Conservation (phyloP, 1,284 basidiomycete species). For the Puccinia coronata region DNA sequence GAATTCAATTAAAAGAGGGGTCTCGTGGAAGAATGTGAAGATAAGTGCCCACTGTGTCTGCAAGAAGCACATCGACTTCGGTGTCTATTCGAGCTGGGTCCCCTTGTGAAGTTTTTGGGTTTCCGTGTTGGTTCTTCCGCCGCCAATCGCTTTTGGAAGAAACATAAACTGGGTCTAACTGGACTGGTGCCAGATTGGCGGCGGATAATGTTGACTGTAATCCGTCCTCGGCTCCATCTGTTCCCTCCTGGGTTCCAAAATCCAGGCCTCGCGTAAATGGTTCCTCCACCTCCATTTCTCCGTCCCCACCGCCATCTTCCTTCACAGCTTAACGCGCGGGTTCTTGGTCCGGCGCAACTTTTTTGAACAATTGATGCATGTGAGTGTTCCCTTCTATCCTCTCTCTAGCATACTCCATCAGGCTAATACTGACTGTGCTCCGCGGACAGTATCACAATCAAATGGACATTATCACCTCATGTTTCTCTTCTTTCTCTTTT, state of each 20-base stretch:
- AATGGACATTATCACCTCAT: too few species aligned
- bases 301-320: too few species aligned
- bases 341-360: too few species aligned
- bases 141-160: constrained; percentile 37
- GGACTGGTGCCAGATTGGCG: not conserved
- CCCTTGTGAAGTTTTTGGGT: not conserved
- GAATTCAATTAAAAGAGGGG: not conserved
- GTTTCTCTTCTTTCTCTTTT: too few species aligned
- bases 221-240: constrained; percentile 57
- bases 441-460: too few species aligned
- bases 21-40: not conserved
- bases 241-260: constrained; percentile 63
- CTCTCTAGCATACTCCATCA: too few species aligned
- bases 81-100: constrained; percentile 33
- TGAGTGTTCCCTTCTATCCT: too few species aligned
- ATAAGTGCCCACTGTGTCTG: constrained; percentile 25
- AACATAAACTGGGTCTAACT: constrained; percentile 46
- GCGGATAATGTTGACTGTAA: constrained; percentile 49
- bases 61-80: constrained; percentile 34
- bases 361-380: too few species aligned
- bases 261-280: constrained; percentile 66
- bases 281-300: too few species aligned
- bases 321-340: too few species aligned
- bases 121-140: constrained; percentile 16
- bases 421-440: too few species aligned